Evolutionary conservation across 1,139 yeast genomes (phyloP).

Genomic region (Debaryomyces nepalensis): DNA sequence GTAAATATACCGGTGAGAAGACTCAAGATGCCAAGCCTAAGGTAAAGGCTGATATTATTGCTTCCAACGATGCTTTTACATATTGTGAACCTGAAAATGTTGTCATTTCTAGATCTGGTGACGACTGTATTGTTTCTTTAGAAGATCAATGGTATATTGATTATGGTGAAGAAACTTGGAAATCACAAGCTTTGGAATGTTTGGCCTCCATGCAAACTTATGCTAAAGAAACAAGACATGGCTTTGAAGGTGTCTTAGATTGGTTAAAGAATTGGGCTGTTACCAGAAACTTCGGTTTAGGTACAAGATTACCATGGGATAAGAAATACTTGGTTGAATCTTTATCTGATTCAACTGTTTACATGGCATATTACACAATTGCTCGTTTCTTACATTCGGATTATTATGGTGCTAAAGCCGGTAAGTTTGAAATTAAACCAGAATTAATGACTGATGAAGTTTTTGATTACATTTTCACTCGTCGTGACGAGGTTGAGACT

Average conservation of each 20-base stretch:
- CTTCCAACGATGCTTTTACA: constrained; percentile 77
- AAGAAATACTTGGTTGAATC: constrained; percentile 91
- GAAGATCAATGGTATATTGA: constrained; percentile 99
- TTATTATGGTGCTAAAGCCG: constrained; percentile 77
- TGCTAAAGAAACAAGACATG: constrained; percentile 84
- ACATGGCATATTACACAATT: constrained; percentile 95
- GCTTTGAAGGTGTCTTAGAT: constrained; percentile 90
- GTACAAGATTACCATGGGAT: constrained; percentile 98
- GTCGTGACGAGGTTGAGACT: constrained; percentile 61
- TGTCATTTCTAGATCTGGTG: constrained; percentile 95
- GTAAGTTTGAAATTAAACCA: constrained; percentile 74
- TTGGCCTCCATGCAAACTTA: constrained; percentile 77
- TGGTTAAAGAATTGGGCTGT: constrained; percentile 99
- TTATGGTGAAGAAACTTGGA: constrained; percentile 96
- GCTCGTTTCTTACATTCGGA: constrained; percentile 85
- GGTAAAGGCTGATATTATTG: constrained; percentile 81
- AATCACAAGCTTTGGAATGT: constrained; percentile 81
- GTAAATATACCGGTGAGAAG: constrained; percentile 84
- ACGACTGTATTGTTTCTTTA: constrained; percentile 92
- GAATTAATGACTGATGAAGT: constrained; percentile 93
- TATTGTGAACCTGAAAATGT: constrained; percentile 93
- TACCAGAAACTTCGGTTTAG: constrained; percentile 94
- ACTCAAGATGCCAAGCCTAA: constrained; percentile 91
- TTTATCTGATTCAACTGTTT: constrained; percentile 92
- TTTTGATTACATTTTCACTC: constrained; percentile 86